A percentile compares a stretch with the other conserved stretches of the same genome.
phyloP scores from a whole-genome alignment of 208 protist species.

The Leishmania braziliensis region DNA sequence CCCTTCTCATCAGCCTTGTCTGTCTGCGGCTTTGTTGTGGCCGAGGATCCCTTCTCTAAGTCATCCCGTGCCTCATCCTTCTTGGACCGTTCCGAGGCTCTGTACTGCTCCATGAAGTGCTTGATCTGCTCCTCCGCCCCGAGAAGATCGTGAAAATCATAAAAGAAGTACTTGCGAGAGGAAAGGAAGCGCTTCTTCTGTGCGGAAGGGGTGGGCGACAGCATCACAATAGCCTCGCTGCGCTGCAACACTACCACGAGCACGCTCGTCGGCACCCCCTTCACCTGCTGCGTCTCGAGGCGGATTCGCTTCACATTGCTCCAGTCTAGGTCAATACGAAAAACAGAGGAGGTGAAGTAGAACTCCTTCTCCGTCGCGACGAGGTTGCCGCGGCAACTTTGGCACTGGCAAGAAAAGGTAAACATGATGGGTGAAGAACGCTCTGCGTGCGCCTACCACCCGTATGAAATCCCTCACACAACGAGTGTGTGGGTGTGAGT shows the following conservation, averaged over 20 bases:
- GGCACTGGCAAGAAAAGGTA: conserved; percentile 68
- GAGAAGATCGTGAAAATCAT: conserved; percentile 81
- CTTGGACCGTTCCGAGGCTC: conserved; percentile 17
- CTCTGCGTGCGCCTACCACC: background rate
- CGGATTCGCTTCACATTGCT: conserved; percentile 60
- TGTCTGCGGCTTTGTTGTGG: conserved; percentile 9
- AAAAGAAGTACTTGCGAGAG: conserved; percentile 70
- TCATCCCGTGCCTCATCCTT: conserved; percentile 25
- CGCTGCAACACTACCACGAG: conserved; percentile 56
- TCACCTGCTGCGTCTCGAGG: conserved; percentile 75
- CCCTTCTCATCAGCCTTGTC: conserved; percentile 27
- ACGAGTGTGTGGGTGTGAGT: background rate
- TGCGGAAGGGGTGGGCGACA: conserved; percentile 13
- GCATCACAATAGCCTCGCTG: conserved; percentile 19
- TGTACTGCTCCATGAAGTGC: conserved; percentile 40
- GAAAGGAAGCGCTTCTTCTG: conserved; percentile 24
- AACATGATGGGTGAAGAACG: conserved; percentile 23
- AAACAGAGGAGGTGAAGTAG: conserved; percentile 59
- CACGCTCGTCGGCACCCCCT: conserved; percentile 72
- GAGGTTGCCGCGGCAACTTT: conserved; percentile 69
- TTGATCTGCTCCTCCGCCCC: conserved; percentile 55
- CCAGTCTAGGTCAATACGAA: conserved; percentile 67
- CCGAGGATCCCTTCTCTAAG: conserved; percentile 22
- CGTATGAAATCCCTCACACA: background rate
- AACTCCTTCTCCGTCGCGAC: conserved; percentile 45